A percentile compares a stretch with the other conserved stretches of the same genome.
Evolutionary conservation across 1,139 yeast species (phyloP).

Genomic region (Torulaspora pretoriensis): DNA sequence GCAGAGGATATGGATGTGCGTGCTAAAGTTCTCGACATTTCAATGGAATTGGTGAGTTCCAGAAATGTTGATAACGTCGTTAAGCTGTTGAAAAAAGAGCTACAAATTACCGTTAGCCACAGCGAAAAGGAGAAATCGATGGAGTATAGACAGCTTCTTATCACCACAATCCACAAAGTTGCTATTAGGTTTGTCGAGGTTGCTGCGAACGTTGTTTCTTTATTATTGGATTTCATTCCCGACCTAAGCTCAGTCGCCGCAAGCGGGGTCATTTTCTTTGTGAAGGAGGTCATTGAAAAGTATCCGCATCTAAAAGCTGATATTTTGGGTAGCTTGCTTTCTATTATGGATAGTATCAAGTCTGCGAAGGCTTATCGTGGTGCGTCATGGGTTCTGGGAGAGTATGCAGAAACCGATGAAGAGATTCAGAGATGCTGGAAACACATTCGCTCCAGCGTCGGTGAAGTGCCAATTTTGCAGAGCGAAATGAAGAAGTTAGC

Average conservation of each 20-base stretch:
- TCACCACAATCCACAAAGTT: conserved; percentile 82
- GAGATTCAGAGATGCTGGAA: conserved; percentile 86
- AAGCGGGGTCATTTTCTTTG: conserved; percentile 79
- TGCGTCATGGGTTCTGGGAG: conserved; percentile 94
- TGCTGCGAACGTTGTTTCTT: conserved; percentile 85
- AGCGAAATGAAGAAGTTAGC: conserved; percentile 53
- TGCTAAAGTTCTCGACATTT: conserved; percentile 76
- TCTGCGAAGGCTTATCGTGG: conserved; percentile 93
- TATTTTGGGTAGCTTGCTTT: conserved; percentile 61
- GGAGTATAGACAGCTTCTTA: conserved; percentile 85
- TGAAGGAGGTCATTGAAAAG: conserved; percentile 90
- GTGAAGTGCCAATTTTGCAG: conserved; percentile 86
- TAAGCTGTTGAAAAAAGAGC: conserved; percentile 84
- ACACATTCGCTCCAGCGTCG: conserved; percentile 74
- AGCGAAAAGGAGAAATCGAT: conserved; percentile 56
- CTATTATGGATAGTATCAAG: conserved; percentile 61
- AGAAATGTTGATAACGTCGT: conserved; percentile 95
- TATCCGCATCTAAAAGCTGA: conserved; percentile 75
- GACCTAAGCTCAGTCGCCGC: conserved; percentile 86
- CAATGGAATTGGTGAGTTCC: conserved; percentile 72
- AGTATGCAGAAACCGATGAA: conserved; percentile 68
- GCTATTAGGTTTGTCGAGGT: conserved; percentile 88
- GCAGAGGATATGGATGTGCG: conserved; percentile 91
- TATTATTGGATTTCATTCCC: conserved; percentile 78
- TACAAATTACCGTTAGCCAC: conserved; percentile 69